Conservation (phyloP, 2,329 filamentous ascomycete species). For the Fusarium sp. region DNA sequence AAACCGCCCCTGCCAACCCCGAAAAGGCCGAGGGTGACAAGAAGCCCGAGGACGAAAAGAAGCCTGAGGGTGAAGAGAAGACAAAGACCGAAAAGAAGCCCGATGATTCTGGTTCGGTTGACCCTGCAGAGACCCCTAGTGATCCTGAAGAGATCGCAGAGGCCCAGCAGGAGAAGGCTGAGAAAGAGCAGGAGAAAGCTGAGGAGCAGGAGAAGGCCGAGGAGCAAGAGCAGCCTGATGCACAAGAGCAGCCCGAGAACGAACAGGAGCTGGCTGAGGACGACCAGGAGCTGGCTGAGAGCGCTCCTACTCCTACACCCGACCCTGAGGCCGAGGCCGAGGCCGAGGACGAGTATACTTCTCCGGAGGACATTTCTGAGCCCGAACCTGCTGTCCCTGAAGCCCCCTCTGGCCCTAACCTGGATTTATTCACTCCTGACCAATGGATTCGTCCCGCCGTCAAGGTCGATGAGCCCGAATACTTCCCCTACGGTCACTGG, state of each 20-base stretch:
- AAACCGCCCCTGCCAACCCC: background rate
- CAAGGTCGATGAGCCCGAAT: slow-evolving; percentile 47
- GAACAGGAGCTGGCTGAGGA: too few relatives aligned
- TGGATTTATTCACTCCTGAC: slow-evolving; percentile 24
- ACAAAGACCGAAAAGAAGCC: background rate
- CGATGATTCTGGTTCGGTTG: background rate
- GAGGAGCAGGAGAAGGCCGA: too few relatives aligned
- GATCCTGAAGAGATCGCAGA: slow-evolving; percentile 23
- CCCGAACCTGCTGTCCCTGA: slow-evolving; percentile 20
- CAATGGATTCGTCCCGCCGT: slow-evolving; percentile 32
- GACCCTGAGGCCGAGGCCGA: slow-evolving; percentile 5
- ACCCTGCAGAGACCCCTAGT: slow-evolving; percentile 20
- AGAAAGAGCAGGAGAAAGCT: background rate
- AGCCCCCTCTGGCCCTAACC: slow-evolving; percentile 6
- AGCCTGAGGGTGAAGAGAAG: background rate
- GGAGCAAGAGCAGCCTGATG: too few relatives aligned
- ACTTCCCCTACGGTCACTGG: slow-evolving; percentile 53
- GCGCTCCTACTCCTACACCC: background rate
- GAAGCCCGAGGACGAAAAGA: background rate
- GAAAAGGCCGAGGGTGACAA: background rate
- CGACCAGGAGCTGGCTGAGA: background rate
- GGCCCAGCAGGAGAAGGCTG: slow-evolving; percentile 7
- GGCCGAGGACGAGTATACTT: background rate
- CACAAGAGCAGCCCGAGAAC: too few relatives aligned
- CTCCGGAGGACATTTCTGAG: too few relatives aligned